These are phyloP conservation scores for Stylonectria norvegica DNA, from an alignment of 2,329 filamentous ascomycete genomes.

Conservation along the genomic window DNA sequence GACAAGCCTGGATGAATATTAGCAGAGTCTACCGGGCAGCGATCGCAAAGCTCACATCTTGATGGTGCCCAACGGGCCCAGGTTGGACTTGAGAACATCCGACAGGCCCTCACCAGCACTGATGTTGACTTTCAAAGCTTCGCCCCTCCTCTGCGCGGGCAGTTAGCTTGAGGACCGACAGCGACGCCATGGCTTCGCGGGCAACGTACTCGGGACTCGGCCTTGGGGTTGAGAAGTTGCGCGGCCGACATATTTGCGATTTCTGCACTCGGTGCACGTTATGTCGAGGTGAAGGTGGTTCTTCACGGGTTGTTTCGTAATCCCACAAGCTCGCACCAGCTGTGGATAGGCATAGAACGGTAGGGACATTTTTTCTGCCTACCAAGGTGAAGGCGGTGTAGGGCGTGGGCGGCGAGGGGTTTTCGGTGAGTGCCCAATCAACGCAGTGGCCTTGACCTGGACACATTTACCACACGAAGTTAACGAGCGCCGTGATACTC, in stretches of 20 bases:
- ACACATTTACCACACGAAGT: too few relatives aligned
- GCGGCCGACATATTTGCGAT: conserved; percentile 77
- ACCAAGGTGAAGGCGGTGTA: conserved; percentile 31
- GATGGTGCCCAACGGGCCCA: conserved; percentile 89
- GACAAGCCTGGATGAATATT: conserved; percentile 52
- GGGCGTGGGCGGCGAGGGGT: conserved; percentile 13
- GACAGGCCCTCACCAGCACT: conserved; percentile 88
- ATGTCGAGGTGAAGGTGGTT: conserved; percentile 25
- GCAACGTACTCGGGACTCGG: conserved; percentile 82
- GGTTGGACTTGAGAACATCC: conserved; percentile 93
- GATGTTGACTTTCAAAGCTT: conserved; percentile 97
- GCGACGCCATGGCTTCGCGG: conserved; percentile 17
- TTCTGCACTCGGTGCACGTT: conserved; percentile 14
- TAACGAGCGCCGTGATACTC: too few relatives aligned
- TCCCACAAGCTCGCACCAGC: conserved; percentile 29
- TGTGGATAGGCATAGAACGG: conserved; percentile 27
- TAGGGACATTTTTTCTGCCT: conserved; percentile 36
- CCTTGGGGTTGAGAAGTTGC: conserved; percentile 97
- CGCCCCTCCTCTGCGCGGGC: conserved; percentile 73
- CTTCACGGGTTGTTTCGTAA: conserved; percentile 31
- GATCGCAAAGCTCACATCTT: conserved; percentile 67
- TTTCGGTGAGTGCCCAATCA: conserved; percentile 21
- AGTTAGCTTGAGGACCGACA: conserved; percentile 25
- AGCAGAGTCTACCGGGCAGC: conserved; percentile 16
- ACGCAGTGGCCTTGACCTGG: neutral